Percentiles rank a stretch among this genome's conserved stretches.
phyloP scores from a whole-genome alignment of 164 flowering plant species.

The Umbilicus rupestris region DNA sequence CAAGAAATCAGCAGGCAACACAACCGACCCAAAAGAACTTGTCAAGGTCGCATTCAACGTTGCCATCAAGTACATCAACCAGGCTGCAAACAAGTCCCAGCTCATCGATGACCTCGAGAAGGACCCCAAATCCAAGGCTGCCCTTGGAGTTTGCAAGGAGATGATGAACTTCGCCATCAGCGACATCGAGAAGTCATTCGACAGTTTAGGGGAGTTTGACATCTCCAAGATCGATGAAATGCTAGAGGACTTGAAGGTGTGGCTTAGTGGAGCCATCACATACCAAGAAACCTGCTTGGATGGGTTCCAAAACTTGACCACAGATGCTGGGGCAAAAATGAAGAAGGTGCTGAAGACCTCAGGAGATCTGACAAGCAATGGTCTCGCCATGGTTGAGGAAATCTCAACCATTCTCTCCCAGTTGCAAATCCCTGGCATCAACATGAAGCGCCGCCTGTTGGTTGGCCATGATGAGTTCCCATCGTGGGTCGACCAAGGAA shows the following conservation, averaged over 20 bases:
- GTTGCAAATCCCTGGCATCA: conserved; percentile 13
- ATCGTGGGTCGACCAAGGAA: conserved; percentile 15
- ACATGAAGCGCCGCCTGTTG: conserved; percentile 13
- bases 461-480: conserved; percentile 9
- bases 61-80: conserved; percentile 16
- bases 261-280: conserved; percentile 63
- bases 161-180: conserved; percentile 24
- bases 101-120: conserved; percentile 19
- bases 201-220: conserved; percentile 19
- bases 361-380: conserved; percentile 34
- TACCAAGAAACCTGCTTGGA: conserved; percentile 71
- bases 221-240: conserved; percentile 27
- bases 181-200: conserved; percentile 22
- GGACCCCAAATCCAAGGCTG: conserved; percentile 29
- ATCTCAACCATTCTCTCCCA: conserved; percentile 10
- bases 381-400: conserved; percentile 28
- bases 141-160: conserved; percentile 30
- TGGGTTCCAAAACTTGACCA: conserved; percentile 46
- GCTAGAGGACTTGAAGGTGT: conserved; percentile 38
- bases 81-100: conserved; percentile 21
- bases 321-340: conserved; percentile 43
- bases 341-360: conserved; percentile 22
- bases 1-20: conserved; percentile 11
- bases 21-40: conserved; percentile 37
- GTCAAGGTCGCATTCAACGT: conserved; percentile 25